phyloP scores from a whole-genome alignment of 1,139 yeast species.

The Yarrowia galli region DNA sequence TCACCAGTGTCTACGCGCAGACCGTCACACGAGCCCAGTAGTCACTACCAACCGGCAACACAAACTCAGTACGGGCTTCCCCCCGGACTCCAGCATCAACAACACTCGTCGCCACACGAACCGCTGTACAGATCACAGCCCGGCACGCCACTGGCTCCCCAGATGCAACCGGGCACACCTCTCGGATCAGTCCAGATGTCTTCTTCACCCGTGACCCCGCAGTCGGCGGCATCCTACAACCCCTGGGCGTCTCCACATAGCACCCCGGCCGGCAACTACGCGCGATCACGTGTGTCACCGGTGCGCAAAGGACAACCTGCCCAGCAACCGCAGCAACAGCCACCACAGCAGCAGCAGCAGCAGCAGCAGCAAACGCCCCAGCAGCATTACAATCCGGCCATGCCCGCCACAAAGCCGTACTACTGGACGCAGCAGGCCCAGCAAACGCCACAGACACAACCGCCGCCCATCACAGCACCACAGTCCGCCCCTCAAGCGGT shows the following conservation, averaged over 20 bases:
- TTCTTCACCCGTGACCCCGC: slow-evolving; percentile 17
- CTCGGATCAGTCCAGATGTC: slow-evolving; percentile 20
- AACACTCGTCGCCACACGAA: slow-evolving; percentile 23
- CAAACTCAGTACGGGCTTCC: slow-evolving; percentile 22
- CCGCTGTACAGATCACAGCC: slow-evolving; percentile 16
- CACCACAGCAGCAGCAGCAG: background rate
- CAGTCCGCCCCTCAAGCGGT: background rate
- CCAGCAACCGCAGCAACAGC: background rate
- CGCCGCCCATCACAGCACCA: background rate
- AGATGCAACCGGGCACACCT: slow-evolving; percentile 24
- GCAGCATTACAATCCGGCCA: slow-evolving; percentile 30
- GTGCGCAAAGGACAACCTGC: background rate
- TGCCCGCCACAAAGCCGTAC: slow-evolving; percentile 20
- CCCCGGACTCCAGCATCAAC: slow-evolving; percentile 11
- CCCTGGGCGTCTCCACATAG: slow-evolving; percentile 26
- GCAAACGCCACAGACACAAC: slow-evolving; percentile 9
- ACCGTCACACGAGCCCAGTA: slow-evolving; percentile 1
- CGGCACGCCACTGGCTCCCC: slow-evolving; percentile 15
- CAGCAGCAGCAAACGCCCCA: background rate
- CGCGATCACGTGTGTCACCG: slow-evolving; percentile 1
- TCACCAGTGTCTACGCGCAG: background rate
- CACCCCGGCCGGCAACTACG: slow-evolving; percentile 10
- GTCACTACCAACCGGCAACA: background rate
- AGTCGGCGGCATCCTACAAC: slow-evolving; percentile 15
- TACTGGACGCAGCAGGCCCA: slow-evolving; percentile 13